Percentiles rank a stretch among this genome's conserved stretches.
phyloP scores from a whole-genome alignment of 2,329 filamentous ascomycete genomes.

The Drechmeria coniospora region DNA sequence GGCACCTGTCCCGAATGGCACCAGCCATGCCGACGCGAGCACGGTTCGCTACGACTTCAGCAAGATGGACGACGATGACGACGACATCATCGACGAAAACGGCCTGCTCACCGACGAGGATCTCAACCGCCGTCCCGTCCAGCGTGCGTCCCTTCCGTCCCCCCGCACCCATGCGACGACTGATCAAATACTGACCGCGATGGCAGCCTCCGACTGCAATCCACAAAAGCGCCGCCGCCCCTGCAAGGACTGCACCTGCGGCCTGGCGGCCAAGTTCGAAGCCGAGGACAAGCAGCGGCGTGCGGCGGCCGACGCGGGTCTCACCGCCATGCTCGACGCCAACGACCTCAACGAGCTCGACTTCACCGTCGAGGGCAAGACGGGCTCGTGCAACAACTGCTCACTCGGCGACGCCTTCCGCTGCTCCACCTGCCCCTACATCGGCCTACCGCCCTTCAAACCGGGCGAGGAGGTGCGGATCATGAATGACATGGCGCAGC shows the following conservation, averaged over 20 bases:
- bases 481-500: conserved; percentile 71
- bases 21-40: too few relatives aligned
- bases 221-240: conserved; percentile 85
- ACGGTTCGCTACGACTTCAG: too few relatives aligned
- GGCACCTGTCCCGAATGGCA: too few relatives aligned
- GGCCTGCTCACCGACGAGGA: conserved; percentile 76
- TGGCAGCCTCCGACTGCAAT: conserved; percentile 62
- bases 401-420: conserved; percentile 81
- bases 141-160: conserved; percentile 47
- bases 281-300: conserved; percentile 68
- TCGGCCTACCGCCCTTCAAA: conserved; percentile 90
- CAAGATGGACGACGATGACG: conserved; percentile 45
- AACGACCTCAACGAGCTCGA: conserved; percentile 78
- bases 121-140: conserved; percentile 57
- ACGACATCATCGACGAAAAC: conserved; percentile 86
- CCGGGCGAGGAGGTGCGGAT: conserved; percentile 87
- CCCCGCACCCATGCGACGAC: conserved; percentile 8
- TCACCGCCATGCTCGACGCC: conserved; percentile 54
- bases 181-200: not conserved
- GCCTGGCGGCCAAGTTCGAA: conserved; percentile 70
- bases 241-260: conserved; percentile 97
- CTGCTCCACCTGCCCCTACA: conserved; percentile 62
- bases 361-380: conserved; percentile 95
- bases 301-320: conserved; percentile 46
- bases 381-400: conserved; percentile 88